These are phyloP conservation scores for Trametes polyzona DNA, from an alignment of 1,284 basidiomycete species.

Conservation along the genomic window DNA sequence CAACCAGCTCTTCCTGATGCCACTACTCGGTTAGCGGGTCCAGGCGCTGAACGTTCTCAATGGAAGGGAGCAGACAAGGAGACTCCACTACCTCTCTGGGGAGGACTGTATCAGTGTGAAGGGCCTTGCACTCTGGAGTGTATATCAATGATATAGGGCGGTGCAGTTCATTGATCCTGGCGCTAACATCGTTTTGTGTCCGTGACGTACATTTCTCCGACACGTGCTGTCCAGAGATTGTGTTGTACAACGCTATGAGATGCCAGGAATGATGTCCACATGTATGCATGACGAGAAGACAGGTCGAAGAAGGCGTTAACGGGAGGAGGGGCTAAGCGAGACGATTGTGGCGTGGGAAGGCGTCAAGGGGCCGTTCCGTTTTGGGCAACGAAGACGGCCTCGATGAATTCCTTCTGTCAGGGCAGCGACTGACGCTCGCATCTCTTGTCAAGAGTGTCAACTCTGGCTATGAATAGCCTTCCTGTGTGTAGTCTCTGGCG, in stretches of 20 bases:
- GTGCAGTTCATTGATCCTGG: too few relatives aligned
- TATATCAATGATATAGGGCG: too few relatives aligned
- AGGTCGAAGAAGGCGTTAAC: neutral
- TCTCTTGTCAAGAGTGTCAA: slow-evolving; percentile 11
- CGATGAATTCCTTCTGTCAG: slow-evolving; percentile 25
- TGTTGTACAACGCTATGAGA: too few relatives aligned
- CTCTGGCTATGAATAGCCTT: slow-evolving; percentile 15
- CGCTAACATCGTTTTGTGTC: too few relatives aligned
- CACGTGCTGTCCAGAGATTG: too few relatives aligned
- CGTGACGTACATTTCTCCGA: too few relatives aligned
- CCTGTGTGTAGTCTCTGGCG: neutral
- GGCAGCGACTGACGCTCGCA: slow-evolving; percentile 3
- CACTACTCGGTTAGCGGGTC: neutral
- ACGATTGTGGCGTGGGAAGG: slow-evolving; percentile 27
- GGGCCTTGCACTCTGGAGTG: too few relatives aligned
- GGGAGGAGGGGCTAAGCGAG: neutral
- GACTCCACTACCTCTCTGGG: neutral
- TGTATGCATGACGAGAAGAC: neutral
- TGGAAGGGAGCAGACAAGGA: neutral
- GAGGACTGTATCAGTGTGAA: neutral
- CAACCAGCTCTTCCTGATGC: neutral
- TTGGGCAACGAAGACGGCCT: slow-evolving; percentile 2
- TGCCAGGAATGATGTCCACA: too few relatives aligned
- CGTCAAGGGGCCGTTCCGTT: neutral
- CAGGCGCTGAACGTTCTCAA: neutral